Conservation (phyloP, 192 early-diverging fungal species). For the Coemansia sp. region DNA sequence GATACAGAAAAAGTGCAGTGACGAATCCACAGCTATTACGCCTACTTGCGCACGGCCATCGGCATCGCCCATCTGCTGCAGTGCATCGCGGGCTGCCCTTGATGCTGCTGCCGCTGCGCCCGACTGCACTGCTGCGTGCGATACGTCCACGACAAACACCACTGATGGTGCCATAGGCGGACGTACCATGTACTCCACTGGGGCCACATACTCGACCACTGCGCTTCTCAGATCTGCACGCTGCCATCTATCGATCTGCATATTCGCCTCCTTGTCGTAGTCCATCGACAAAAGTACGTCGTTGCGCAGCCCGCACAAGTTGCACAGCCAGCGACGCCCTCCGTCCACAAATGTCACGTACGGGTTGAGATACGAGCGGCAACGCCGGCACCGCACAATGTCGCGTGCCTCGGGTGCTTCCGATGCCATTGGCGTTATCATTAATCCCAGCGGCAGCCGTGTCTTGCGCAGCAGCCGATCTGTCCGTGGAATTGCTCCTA, state of each 20-base stretch:
- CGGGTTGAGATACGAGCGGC: constrained; percentile 95
- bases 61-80: constrained; percentile 82
- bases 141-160: constrained; percentile 93
- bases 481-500: constrained; percentile 86
- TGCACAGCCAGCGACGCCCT: constrained; percentile 94
- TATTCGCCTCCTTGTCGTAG: constrained; percentile 73
- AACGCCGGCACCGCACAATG: constrained; percentile 92
- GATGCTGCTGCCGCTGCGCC: constrained; percentile 79
- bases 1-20: constrained; percentile 91
- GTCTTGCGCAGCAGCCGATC: constrained; percentile 81
- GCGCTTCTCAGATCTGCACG: constrained; percentile 86
- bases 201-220: constrained; percentile 93
- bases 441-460: constrained; percentile 82
- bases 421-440: constrained; percentile 71
- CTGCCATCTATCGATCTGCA: constrained; percentile 79
- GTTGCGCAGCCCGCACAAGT: constrained; percentile 88
- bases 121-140: constrained; percentile 81
- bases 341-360: constrained; percentile 95
- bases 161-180: constrained; percentile 96
- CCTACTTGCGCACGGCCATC: constrained; percentile 88
- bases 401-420: constrained; percentile 80
- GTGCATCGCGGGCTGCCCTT: constrained; percentile 72
- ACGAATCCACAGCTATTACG: constrained; percentile 84
- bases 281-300: constrained; percentile 80
- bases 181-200: constrained; percentile 95